A percentile compares a stretch with the other conserved stretches of the same genome.
Evolutionary conservation across 1,284 basidiomycete genomes (phyloP).

Genomic region (Vanrija sp.): DNA sequence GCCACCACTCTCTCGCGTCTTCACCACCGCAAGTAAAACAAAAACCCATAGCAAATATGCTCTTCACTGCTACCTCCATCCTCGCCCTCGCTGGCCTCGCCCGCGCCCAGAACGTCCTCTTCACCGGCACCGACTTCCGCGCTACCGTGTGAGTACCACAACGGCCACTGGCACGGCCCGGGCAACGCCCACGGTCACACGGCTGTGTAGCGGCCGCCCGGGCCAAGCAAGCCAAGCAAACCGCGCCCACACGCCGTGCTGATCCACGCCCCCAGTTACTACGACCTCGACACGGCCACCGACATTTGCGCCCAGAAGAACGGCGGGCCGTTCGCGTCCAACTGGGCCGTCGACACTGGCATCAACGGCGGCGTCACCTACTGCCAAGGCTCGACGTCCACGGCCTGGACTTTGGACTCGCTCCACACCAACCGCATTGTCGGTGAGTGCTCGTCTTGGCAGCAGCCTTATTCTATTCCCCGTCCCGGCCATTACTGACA

Average conservation of each 20-base stretch:
- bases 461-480: neutral
- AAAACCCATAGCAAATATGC: neutral
- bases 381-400: slow-evolving; percentile 10
- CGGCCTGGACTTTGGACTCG: slow-evolving; percentile 5
- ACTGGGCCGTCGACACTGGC: slow-evolving; percentile 15
- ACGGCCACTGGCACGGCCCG: too few species aligned
- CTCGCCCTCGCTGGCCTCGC: slow-evolving; percentile 9
- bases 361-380: slow-evolving; percentile 15
- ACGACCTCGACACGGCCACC: slow-evolving; percentile 11
- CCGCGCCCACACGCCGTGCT: neutral
- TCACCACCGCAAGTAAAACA: neutral
- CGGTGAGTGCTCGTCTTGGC: neutral
- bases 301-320: slow-evolving; percentile 12
- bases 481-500: neutral
- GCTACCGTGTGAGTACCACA: slow-evolving; percentile 15
- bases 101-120: slow-evolving; percentile 13
- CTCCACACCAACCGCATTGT: neutral
- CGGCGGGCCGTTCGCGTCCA: slow-evolving; percentile 16
- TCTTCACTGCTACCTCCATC: slow-evolving; percentile 4
- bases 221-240: neutral
- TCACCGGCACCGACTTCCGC: slow-evolving; percentile 1
- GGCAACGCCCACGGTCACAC: too few species aligned
- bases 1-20: neutral
- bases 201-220: neutral
- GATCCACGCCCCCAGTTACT: slow-evolving; percentile 9